These are phyloP conservation scores for Yamadazyma kanchanaburiensis DNA, from an alignment of 1,139 yeast genomes.

Conservation along the genomic window DNA sequence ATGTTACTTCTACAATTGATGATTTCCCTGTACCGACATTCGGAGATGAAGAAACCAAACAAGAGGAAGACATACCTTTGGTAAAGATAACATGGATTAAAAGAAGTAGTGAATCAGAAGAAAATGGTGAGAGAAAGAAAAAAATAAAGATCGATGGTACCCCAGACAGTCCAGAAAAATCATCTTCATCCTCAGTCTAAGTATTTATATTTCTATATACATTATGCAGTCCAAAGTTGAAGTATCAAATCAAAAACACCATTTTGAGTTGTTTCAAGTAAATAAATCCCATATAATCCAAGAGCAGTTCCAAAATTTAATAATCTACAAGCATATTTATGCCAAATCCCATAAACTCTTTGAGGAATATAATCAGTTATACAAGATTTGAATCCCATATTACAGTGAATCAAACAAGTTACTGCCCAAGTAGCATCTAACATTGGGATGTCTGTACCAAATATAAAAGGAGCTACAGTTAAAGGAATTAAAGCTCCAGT, in stretches of 20 bases:
- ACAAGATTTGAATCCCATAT: slow-evolving; percentile 73
- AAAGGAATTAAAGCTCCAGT: slow-evolving; percentile 63
- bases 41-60: slow-evolving; percentile 1
- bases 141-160: too few relatives aligned
- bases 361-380: slow-evolving; percentile 75
- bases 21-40: slow-evolving; percentile 21
- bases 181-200: too few relatives aligned
- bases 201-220: not conserved
- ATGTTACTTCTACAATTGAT: slow-evolving; percentile 25
- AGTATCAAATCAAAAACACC: slow-evolving; percentile 52
- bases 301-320: slow-evolving; percentile 61
- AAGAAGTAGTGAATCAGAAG: too few relatives aligned
- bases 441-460: slow-evolving; percentile 47
- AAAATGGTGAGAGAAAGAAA: too few relatives aligned
- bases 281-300: slow-evolving; percentile 66
- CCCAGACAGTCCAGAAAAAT: not conserved
- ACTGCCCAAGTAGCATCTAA: slow-evolving; percentile 59
- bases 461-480: slow-evolving; percentile 57
- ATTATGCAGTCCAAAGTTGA: slow-evolving; percentile 37
- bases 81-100: slow-evolving; percentile 48
- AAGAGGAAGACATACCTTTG: slow-evolving; percentile 19
- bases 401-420: slow-evolving; percentile 58
- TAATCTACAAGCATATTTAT: slow-evolving; percentile 58
- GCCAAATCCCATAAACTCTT: slow-evolving; percentile 69
- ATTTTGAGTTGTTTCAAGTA: slow-evolving; percentile 53